These are phyloP conservation scores for Ophiostoma australiae DNA, from an alignment of 2,329 filamentous ascomycete genomes.

Conservation along the genomic window DNA sequence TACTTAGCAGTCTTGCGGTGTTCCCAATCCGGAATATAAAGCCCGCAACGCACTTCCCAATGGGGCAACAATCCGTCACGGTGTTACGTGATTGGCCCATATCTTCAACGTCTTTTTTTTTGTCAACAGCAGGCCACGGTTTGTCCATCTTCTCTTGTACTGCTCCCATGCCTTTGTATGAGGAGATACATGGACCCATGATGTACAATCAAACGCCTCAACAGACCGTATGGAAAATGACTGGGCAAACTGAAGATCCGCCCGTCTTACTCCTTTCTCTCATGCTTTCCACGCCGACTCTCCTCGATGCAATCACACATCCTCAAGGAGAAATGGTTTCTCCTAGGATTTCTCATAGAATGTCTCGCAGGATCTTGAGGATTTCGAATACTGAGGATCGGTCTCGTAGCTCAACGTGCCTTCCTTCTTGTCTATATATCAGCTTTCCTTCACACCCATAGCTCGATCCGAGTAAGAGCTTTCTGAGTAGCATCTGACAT, in stretches of 20 bases:
- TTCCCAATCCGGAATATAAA: constrained; percentile 21
- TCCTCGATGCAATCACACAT: neutral
- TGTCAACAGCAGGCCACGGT: neutral
- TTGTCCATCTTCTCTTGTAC: neutral
- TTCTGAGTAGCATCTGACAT: neutral
- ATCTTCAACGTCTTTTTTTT: neutral
- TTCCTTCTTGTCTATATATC: neutral
- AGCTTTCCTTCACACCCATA: neutral
- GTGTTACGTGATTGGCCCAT: constrained; percentile 24
- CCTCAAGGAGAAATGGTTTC: constrained; percentile 13
- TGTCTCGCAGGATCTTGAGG: neutral
- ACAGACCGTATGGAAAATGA: neutral
- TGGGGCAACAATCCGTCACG: constrained; percentile 10
- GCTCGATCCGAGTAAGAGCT: neutral
- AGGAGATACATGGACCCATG: neutral
- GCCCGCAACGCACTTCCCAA: constrained; percentile 10
- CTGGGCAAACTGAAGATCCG: neutral
- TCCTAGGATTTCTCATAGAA: neutral
- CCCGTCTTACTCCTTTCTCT: neutral
- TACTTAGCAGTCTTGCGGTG: neutral
- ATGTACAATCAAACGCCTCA: neutral
- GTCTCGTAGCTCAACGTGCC: neutral
- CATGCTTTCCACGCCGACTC: neutral
- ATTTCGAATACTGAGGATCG: too few species aligned
- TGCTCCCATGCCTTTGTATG: neutral